Evolutionary conservation across 2,329 filamentous ascomycete genomes (phyloP), one percentile per base, ranked within the genome.

Genomic region (Cucurbitaria berberidis): DNA sequence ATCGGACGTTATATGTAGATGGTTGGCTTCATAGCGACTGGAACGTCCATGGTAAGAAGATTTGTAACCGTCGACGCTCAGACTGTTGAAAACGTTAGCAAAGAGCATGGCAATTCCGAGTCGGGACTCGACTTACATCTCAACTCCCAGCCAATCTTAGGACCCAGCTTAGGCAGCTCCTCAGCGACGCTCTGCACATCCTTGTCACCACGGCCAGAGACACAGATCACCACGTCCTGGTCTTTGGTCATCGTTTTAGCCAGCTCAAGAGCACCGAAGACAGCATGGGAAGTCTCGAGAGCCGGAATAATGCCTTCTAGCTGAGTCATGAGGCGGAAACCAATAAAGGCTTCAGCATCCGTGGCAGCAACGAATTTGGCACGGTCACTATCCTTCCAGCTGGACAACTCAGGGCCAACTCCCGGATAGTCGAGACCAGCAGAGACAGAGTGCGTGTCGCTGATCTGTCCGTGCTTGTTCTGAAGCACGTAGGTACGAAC

Each of bases 101-200:
- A 24, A 21, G 8, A 9, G 27, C 15, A 22, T 40, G 30, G 41
- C 9, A 5, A 26, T 6, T 10, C 19, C 22, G 18, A 3, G 2
- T 29, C 11, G 2, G 21, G 10, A 30, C 5, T 11, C 38, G 21
- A 69, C 70, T 70, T 67, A 73, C 69, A 86, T 59, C 84, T 80
- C 76, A 87, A 68, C 72, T 87, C 84, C 85, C 85, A 88, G 42
- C 82, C 91, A 76, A 99, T 98, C 81, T 89, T 82, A 7, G 95
- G 95, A 0, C 95, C 93, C 57, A 99, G 76, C 64, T 84, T 89
- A 16, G 93, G 93, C 71, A 99, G 78, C 78, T 96, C 91, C 71
- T 99, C 95, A 0, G 95, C 95, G 45, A 99, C 93, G 69, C 91
- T 96, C 84, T 99, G 93, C 53, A 99, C 95, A 72, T 99, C 95